Evolutionary conservation across 1,284 basidiomycete genomes (phyloP), one percentile per base, ranked within the genome.

Genomic region (Cryptococcus amylolentus): DNA sequence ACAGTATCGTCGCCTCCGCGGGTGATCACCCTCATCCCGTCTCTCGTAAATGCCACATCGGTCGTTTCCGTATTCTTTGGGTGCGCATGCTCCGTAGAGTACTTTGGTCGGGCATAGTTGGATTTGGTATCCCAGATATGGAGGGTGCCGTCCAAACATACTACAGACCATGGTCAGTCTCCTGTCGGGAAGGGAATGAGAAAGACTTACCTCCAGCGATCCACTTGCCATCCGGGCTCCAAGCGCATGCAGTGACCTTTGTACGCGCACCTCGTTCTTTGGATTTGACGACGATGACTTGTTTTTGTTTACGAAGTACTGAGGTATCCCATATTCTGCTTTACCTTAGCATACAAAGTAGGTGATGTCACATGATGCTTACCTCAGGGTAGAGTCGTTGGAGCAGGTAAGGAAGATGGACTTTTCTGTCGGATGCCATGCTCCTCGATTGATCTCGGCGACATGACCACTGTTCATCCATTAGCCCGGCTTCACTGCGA

Each of bases 191-290:
- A 49, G 12, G 27, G 47, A 35, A 38, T 26, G 28, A 37, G 27
- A 26, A 23, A 23, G 23, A 78, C 87, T 66, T 69, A 91, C 92
- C 88, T 63, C 88, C 91, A 52, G 87, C 88, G 63, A 97, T 91
- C 64, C 87, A 78, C 63, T 82, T 86, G 35, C 89, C 93, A 76
- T 97, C 92, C 14, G 82, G 83, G 49, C 88, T 91, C 78, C 92
- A 96, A 20, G 84, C 84, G 70, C 91, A 94, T 5, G 88, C 77
- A 5, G 88, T 90, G 14, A 98, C 88, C 71, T 92, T 93, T 12
- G 95, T 98, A 62, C 93, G 83, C 16, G 90, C 88, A n/a, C 96
- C 96, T 49, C 94, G 82, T 65, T 95, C 91, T 74, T 95, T 97
- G 18, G 91, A 94, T 77, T 94, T 95, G 64, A 97, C 88, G 10